Conservation (phyloP, 2,329 filamentous ascomycete species). For the Monosporascus sp. region DNA sequence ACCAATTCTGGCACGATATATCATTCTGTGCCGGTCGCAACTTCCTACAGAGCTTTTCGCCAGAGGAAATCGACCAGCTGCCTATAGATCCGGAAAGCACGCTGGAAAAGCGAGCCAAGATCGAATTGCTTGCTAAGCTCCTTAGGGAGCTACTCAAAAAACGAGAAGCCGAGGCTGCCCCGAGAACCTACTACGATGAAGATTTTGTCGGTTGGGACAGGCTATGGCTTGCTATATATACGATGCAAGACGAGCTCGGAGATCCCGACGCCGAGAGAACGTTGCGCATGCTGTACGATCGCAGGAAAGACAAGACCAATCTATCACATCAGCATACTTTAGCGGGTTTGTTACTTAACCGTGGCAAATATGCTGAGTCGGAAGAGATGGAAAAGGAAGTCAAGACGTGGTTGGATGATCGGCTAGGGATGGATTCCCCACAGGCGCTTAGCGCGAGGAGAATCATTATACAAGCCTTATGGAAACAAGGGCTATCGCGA, state of each 20-base stretch:
- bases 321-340: constrained; percentile 6
- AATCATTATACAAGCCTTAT: constrained; percentile 1
- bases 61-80: constrained; percentile 4
- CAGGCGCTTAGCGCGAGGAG: constrained; percentile 2
- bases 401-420: constrained; percentile 1
- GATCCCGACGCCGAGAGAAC: constrained; percentile 2
- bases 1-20: constrained; percentile 9
- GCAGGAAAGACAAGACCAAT: constrained; percentile 4
- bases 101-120: constrained; percentile 1
- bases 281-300: constrained; percentile 4
- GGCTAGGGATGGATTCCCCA: neutral
- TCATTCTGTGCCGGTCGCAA: constrained; percentile 5
- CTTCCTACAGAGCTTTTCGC: constrained; percentile 7
- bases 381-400: neutral
- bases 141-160: constrained; percentile 3
- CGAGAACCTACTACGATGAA: constrained; percentile 3
- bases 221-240: neutral
- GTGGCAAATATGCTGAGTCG: constrained; percentile 3
- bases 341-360: constrained; percentile 2
- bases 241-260: constrained; percentile 2
- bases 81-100: constrained; percentile 6
- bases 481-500: constrained; percentile 4
- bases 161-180: constrained; percentile 1
- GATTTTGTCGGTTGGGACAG: constrained; percentile 4
- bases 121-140: constrained; percentile 4